These are phyloP conservation scores for Heliosperma pusillum DNA, from an alignment of 148 eudicot genomes.

Conservation along the genomic window DNA sequence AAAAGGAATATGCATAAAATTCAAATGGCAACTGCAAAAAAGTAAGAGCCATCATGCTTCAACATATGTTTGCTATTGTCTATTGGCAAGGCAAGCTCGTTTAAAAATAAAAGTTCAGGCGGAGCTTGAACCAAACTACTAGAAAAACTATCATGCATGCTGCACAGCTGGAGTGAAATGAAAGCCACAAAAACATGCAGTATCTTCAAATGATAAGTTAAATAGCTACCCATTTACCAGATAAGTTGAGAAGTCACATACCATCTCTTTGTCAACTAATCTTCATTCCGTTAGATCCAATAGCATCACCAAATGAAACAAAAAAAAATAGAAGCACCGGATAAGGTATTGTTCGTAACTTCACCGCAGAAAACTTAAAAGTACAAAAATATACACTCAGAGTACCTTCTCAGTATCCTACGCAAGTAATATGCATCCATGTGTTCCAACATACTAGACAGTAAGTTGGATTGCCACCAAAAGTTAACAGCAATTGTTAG, in stretches of 20 bases:
- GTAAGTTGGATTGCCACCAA: conserved; percentile 81
- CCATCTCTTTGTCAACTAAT: conserved; percentile 89
- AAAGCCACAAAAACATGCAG: conserved; percentile 9
- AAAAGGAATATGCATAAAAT: not conserved
- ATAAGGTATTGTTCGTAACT: conserved; percentile 15
- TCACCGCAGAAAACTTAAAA: not conserved
- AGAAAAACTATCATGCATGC: not conserved
- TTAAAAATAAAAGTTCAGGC: not conserved
- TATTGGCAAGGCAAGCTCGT: not conserved
- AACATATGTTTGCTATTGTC: not conserved
- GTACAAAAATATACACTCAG: conserved; percentile 5
- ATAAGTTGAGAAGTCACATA: conserved; percentile 33
- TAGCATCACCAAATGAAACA: conserved; percentile 26
- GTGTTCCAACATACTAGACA: conserved; percentile 72
- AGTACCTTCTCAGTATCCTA: conserved; percentile 72
- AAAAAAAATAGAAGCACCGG: conserved; percentile 18
- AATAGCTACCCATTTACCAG: not conserved
- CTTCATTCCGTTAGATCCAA: conserved; percentile 37
- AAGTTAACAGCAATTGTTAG: conserved; percentile 87
- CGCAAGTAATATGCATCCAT: conserved; percentile 95
- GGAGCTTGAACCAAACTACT: conserved; percentile 1
- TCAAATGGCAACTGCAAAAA: not conserved
- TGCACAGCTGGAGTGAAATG: not conserved
- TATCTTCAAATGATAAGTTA: not conserved
- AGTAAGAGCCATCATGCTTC: not conserved